Conservation (phyloP, 1,139 yeast species). For the Saccharomyces hybrid region DNA sequence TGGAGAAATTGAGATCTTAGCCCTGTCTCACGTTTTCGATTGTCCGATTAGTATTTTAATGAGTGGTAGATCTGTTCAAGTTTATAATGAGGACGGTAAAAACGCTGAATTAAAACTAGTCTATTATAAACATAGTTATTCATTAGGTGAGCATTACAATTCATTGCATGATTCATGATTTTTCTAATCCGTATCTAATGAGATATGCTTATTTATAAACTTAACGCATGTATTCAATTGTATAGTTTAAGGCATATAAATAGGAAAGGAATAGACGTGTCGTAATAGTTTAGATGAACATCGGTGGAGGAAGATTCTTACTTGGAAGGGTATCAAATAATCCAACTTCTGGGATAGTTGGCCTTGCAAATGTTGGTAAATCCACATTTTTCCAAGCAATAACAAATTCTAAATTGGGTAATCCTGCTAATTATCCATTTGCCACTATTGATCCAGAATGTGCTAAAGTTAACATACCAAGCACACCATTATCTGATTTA, state of each 20-base stretch:
- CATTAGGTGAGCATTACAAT: slow-evolving; percentile 92
- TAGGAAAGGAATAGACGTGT: neutral
- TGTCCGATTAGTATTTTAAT: slow-evolving; percentile 70
- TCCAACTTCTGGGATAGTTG: slow-evolving; percentile 43
- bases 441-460: slow-evolving; percentile 74
- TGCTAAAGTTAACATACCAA: slow-evolving; percentile 51
- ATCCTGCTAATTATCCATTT: slow-evolving; percentile 74
- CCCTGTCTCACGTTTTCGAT: slow-evolving; percentile 58
- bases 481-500: slow-evolving; percentile 40
- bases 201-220: neutral
- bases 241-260: neutral
- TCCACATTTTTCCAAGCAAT: slow-evolving; percentile 62
- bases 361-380: slow-evolving; percentile 38
- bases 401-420: slow-evolving; percentile 61
- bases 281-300: slow-evolving; percentile 1
- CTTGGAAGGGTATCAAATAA: slow-evolving; percentile 27
- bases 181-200: neutral
- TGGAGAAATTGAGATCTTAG: slow-evolving; percentile 84
- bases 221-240: slow-evolving; percentile 1
- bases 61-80: slow-evolving; percentile 61
- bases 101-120: slow-evolving; percentile 60
- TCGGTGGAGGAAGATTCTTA: slow-evolving; percentile 8
- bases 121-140: slow-evolving; percentile 76
- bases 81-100: slow-evolving; percentile 46
- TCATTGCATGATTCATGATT: slow-evolving; percentile 49